Base-by-base conservation (phyloP, 768 basidiomycete genomes). In the Termitomyces sp. region DNA sequence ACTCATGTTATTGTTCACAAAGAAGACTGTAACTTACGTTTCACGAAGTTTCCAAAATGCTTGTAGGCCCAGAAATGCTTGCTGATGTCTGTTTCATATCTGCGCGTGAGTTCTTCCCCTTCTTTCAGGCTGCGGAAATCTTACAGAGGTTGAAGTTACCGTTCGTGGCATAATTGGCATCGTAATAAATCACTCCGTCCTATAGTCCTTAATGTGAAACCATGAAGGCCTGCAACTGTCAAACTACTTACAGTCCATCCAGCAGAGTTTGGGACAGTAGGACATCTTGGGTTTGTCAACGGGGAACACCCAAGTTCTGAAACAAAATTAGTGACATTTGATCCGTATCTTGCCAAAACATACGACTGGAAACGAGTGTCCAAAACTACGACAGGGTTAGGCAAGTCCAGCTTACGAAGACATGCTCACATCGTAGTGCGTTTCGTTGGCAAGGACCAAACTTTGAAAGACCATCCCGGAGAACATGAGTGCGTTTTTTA, bases 61-160 rank as follows among this genome's bases (percentile, higher is more conserved):
- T 76, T 76, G 62, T 70, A 75, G 12, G 71, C 66, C 73, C 72
- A 76, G 54, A 72, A 76, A 34, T 75, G 75, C 52, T 76, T 75
- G 44, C 63, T 74, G 59, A 75, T 57, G 44, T 75, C 75, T 75
- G 44, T 34, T 33, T 37, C 8, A 8, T 48, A 11, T 11, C 16
- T 20, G 5, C 27, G 22, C 37, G 20, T 36, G 57, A 55, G 20
- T 24, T 36, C 9, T 11, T 12, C 18, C 34, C n/a, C 20, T 20
- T 30, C 27, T 45, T 30, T 31, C 27, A 20, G 13, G n/a, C 16
- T 46, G 2, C 33, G 24, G 20, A 39, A 16, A 57, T 27, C 70
- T 55, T 31, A 75, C 75, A 76, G 22, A 76, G 69, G 11, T 64
- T 66, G 61, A 68, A 71, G 59, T 76, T 76, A n/a, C 68, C 62